phyloP scores from a whole-genome alignment of 768 basidiomycete species.

The Imleria badia region DNA sequence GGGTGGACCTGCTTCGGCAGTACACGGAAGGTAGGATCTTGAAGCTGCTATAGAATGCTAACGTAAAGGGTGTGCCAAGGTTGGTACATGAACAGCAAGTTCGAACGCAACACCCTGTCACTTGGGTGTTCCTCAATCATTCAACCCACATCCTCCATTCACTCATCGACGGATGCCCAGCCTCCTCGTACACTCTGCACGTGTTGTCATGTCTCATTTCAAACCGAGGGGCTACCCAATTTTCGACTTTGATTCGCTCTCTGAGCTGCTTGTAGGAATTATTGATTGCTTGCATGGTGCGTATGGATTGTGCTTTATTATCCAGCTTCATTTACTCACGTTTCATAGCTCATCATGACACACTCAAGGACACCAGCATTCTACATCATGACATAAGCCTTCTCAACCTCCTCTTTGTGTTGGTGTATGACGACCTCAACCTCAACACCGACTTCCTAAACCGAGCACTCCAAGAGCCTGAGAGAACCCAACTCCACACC shows the following conservation, averaged over 20 bases:
- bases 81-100: too few species aligned
- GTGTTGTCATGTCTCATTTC: not conserved
- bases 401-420: not conserved
- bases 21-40: not conserved
- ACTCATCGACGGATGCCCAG: not conserved
- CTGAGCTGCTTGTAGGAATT: not conserved
- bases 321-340: not conserved
- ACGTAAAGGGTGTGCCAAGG: not conserved
- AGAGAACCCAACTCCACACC: not conserved
- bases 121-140: not conserved
- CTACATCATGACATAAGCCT: too few species aligned
- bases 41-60: not conserved
- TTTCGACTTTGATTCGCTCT: not conserved
- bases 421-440: too few species aligned
- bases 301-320: too few species aligned
- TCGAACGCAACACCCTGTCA: not conserved
- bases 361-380: too few species aligned
- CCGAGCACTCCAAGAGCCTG: not conserved
- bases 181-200: not conserved
- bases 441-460: not conserved
- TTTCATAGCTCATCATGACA: not conserved
- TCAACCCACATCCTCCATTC: not conserved
- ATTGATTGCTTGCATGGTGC: not conserved
- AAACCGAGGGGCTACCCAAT: not conserved
- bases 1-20: not conserved